Conservation (phyloP, 805 yeast species). For the Yamadazyma ubonensis region DNA sequence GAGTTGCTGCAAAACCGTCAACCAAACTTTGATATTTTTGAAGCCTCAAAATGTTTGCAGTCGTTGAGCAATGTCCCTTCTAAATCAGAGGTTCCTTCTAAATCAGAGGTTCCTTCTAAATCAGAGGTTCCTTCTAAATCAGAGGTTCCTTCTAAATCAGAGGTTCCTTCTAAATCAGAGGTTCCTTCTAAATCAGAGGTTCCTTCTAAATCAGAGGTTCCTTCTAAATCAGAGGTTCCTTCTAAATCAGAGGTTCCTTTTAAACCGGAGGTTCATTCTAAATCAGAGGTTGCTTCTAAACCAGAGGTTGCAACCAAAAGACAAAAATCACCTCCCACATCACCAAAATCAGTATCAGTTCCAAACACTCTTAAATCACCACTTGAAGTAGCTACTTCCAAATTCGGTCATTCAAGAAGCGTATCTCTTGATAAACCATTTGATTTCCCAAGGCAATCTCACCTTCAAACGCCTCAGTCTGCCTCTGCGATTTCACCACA, state of each 20-base stretch:
- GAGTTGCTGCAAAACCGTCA: constrained; percentile 5
- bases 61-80: constrained; percentile 16
- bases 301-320: too few relatives aligned
- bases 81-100: background rate
- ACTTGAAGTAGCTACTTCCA: constrained; percentile 1
- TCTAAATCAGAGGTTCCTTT: background rate
- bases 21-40: constrained; percentile 28
- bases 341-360: constrained; percentile 6
- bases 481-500: constrained; percentile 5
- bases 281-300: background rate
- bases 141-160: background rate
- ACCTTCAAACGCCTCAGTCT: background rate
- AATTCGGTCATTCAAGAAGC: constrained; percentile 6
- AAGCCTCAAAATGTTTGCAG: constrained; percentile 38
- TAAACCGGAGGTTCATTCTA: background rate
- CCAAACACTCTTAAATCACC: constrained; percentile 2
- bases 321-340: background rate
- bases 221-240: background rate
- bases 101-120: background rate
- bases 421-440: constrained; percentile 9
- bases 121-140: background rate
- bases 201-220: background rate
- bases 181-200: background rate
- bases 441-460: background rate
- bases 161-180: background rate